These are phyloP conservation scores for Davidsoniella eucalypti DNA, from an alignment of 2,329 filamentous ascomycete genomes.

Conservation along the genomic window DNA sequence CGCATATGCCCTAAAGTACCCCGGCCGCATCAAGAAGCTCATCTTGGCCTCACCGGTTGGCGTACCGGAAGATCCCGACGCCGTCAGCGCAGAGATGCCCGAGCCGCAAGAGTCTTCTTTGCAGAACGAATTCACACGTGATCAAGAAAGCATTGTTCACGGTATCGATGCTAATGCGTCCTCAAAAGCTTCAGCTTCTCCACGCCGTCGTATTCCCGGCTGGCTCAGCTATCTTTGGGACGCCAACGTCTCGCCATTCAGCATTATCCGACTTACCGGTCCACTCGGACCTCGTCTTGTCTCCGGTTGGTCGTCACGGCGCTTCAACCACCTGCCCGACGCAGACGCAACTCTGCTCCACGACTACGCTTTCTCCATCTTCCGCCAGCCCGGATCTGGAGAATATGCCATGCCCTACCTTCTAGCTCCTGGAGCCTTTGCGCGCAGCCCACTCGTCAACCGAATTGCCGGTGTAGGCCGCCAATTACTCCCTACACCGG, in stretches of 20 bases:
- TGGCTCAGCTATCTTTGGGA: slow-evolving; percentile 96
- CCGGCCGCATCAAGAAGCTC: slow-evolving; percentile 84
- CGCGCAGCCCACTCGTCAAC: slow-evolving; percentile 71
- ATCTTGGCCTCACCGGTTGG: slow-evolving; percentile 90
- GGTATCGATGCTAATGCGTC: slow-evolving; percentile 19
- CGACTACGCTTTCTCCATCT: slow-evolving; percentile 86
- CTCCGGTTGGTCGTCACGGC: slow-evolving; percentile 83
- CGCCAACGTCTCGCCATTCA: slow-evolving; percentile 90
- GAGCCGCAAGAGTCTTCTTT: slow-evolving; percentile 59
- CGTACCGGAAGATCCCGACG: slow-evolving; percentile 86
- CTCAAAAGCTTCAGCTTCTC: slow-evolving; percentile 17
- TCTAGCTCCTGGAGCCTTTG: slow-evolving; percentile 83
- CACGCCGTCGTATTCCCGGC: slow-evolving; percentile 48
- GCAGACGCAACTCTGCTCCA: slow-evolving; percentile 74
- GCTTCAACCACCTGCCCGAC: slow-evolving; percentile 74
- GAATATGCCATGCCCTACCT: slow-evolving; percentile 90
- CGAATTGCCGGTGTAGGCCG: slow-evolving; percentile 75
- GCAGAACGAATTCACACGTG: slow-evolving; percentile 63
- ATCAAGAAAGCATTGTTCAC: slow-evolving; percentile 39
- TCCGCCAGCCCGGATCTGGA: slow-evolving; percentile 78
- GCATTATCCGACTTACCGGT: slow-evolving; percentile 70
- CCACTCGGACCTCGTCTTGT: slow-evolving; percentile 83
- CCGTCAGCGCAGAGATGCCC: slow-evolving; percentile 63
- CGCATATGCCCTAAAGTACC: slow-evolving; percentile 92
- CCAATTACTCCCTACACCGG: slow-evolving; percentile 31